Evolutionary conservation across 768 basidiomycete genomes (phyloP).

Genomic region (Asterophora lycoperdoides): DNA sequence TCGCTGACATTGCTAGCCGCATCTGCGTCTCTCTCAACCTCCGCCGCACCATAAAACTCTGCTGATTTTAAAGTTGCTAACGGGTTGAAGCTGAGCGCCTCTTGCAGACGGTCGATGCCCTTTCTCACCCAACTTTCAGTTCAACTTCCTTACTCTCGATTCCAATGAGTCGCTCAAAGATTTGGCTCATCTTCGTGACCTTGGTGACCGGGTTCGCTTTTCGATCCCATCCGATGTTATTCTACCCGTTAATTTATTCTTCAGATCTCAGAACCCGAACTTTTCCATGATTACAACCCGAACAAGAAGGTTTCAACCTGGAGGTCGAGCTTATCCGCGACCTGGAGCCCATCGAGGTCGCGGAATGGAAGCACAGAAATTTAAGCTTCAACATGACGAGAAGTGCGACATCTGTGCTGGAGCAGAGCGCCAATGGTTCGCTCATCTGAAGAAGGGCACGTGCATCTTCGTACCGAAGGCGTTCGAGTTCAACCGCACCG

Average conservation of each 20-base stretch:
- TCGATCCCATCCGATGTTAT: background rate
- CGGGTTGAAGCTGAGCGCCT: conserved; percentile 87
- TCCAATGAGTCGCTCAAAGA: conserved; percentile 63
- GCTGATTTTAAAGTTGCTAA: conserved; percentile 93
- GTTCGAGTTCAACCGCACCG: conserved; percentile 89
- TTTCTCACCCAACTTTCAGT: conserved; percentile 97
- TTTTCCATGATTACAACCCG: conserved; percentile 97
- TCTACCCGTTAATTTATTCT: conserved; percentile 12
- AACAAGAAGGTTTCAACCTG: conserved; percentile 95
- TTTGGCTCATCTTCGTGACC: conserved; percentile 73
- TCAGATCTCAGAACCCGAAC: conserved; percentile 94
- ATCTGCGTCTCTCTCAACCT: conserved; percentile 82
- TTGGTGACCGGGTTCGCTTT: conserved; percentile 90
- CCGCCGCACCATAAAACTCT: conserved; percentile 92
- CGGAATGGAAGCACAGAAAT: conserved; percentile 88
- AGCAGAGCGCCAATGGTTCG: conserved; percentile 93
- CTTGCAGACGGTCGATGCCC: conserved; percentile 86
- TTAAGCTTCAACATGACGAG: conserved; percentile 95
- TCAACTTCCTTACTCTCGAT: conserved; percentile 89
- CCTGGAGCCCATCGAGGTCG: conserved; percentile 91
- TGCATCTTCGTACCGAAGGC: conserved; percentile 92
- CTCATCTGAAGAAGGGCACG: conserved; percentile 98
- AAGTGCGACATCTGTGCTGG: conserved; percentile 94
- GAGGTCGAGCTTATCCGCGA: conserved; percentile 96
- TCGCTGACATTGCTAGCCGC: conserved; percentile 85